phyloP scores from a whole-genome alignment of 2,329 filamentous ascomycete genomes.

The Neocucurbitaria cava region DNA sequence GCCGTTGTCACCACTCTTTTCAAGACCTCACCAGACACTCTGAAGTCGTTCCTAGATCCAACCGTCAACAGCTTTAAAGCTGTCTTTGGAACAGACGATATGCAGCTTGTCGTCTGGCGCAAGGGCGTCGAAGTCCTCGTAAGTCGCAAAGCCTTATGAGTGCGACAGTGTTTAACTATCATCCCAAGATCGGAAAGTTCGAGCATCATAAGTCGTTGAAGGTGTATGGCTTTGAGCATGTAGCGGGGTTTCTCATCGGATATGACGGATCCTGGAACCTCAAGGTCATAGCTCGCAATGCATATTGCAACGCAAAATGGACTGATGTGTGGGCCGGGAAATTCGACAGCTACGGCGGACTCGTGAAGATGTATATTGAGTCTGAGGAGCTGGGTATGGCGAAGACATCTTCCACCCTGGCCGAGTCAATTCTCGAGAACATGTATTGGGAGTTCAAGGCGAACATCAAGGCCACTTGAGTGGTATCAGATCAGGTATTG shows the following conservation, averaged over 20 bases:
- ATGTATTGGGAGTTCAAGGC: conserved; percentile 16
- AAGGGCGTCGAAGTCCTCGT: conserved; percentile 28
- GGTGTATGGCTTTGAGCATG: conserved; percentile 17
- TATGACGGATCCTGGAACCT: conserved; percentile 29
- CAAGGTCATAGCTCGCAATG: conserved; percentile 15
- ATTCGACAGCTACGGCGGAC: conserved; percentile 18
- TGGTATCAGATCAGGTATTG: background rate
- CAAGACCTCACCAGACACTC: conserved; percentile 5
- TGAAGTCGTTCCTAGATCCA: conserved; percentile 16
- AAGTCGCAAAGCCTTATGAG: background rate
- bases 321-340: conserved; percentile 23
- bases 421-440: conserved; percentile 3
- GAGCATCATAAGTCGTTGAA: conserved; percentile 17
- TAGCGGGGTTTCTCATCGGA: conserved; percentile 24
- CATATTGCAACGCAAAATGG: conserved; percentile 19
- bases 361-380: conserved; percentile 23
- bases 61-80: conserved; percentile 21
- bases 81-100: conserved; percentile 14
- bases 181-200: conserved; percentile 17
- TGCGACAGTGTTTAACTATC: background rate
- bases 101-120: conserved; percentile 27
- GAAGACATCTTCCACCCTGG: conserved; percentile 10
- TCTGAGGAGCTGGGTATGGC: conserved; percentile 6
- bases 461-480: background rate
- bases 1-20: conserved; percentile 22